Conservation (phyloP, 257 asterid genomes). For the Echites panduratus region DNA sequence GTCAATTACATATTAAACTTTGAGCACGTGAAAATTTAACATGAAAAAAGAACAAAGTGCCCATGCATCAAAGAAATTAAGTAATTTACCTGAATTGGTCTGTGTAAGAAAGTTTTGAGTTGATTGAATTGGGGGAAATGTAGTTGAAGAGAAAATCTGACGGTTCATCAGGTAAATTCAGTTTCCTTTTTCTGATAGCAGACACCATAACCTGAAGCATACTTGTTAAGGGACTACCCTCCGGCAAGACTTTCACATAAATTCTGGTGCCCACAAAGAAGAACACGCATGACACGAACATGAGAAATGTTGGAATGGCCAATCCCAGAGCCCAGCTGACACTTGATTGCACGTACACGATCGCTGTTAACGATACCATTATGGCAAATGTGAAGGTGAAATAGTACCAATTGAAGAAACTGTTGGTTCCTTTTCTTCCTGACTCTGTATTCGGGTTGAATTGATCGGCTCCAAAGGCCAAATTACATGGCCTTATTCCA, state of each 20-base stretch:
- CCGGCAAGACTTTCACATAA: constrained; percentile 62
- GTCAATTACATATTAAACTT: too few relatives aligned
- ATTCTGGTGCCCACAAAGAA: constrained; percentile 57
- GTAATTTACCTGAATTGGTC: constrained; percentile 52
- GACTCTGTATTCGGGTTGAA: constrained; percentile 62
- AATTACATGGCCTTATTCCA: constrained; percentile 68
- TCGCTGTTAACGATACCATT: constrained; percentile 55
- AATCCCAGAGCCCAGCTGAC: constrained; percentile 68
- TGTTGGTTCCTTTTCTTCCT: constrained; percentile 55
- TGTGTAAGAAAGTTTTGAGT: constrained; percentile 55
- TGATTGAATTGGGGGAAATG: constrained; percentile 41
- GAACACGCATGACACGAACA: constrained; percentile 51
- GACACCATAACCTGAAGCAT: constrained; percentile 43
- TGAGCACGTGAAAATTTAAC: too few relatives aligned
- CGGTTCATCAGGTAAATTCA: constrained; percentile 42
- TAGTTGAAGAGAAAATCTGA: constrained; percentile 35
- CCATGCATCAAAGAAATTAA: too few relatives aligned
- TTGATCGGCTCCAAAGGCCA: constrained; percentile 81
- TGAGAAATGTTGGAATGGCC: constrained; percentile 47
- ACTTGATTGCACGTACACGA: constrained; percentile 64
- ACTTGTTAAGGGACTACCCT: constrained; percentile 64
- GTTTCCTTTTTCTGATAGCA: constrained; percentile 46
- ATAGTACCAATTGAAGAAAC: constrained; percentile 85
- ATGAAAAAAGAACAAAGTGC: too few relatives aligned
- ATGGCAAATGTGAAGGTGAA: constrained; percentile 69